A percentile compares a stretch with the other conserved stretches of the same genome.
phyloP scores from a whole-genome alignment of 345 rosid genomes.

The Sonneratia alba region DNA sequence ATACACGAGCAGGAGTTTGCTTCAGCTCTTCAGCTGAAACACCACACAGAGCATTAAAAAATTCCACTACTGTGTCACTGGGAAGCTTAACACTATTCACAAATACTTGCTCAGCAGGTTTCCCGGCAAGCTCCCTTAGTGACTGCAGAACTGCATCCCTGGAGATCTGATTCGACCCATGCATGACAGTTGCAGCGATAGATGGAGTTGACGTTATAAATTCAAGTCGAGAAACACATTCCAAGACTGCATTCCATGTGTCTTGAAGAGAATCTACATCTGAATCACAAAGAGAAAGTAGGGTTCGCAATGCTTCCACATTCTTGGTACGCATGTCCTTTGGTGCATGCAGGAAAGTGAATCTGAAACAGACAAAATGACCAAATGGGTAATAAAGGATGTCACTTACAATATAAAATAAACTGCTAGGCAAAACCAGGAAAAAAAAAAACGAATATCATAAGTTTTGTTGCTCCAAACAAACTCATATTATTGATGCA shows the following conservation, averaged over 20 bases:
- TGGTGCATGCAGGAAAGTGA: conserved; percentile 97
- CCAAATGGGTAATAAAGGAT: background rate
- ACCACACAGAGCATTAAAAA: conserved; percentile 91
- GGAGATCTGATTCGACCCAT: conserved; percentile 95
- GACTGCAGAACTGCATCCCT: conserved; percentile 92
- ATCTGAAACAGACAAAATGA: conserved; percentile 32
- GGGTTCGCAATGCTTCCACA: conserved; percentile 89
- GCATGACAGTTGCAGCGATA: conserved; percentile 90
- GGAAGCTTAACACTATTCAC: conserved; percentile 86
- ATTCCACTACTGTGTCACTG: conserved; percentile 87
- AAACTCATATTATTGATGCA: background rate
- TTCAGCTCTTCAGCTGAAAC: conserved; percentile 95
- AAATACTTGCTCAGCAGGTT: conserved; percentile 91
- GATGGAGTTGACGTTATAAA: conserved; percentile 79
- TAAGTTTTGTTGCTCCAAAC: background rate
- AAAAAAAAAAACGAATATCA: background rate
- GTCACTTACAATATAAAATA: background rate
- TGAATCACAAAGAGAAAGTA: conserved; percentile 63
- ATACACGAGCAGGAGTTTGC: conserved; percentile 97
- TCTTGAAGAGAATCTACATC: conserved; percentile 80
- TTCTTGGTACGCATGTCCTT: conserved; percentile 94
- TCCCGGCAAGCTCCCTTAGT: conserved; percentile 82
- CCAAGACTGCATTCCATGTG: conserved; percentile 99
- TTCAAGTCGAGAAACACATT: conserved; percentile 98
- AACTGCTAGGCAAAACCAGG: background rate